Evolutionary conservation across 2,329 filamentous ascomycete genomes (phyloP), one percentile per base, ranked within the genome.

Genomic region (Keithomyces neogunnii): DNA sequence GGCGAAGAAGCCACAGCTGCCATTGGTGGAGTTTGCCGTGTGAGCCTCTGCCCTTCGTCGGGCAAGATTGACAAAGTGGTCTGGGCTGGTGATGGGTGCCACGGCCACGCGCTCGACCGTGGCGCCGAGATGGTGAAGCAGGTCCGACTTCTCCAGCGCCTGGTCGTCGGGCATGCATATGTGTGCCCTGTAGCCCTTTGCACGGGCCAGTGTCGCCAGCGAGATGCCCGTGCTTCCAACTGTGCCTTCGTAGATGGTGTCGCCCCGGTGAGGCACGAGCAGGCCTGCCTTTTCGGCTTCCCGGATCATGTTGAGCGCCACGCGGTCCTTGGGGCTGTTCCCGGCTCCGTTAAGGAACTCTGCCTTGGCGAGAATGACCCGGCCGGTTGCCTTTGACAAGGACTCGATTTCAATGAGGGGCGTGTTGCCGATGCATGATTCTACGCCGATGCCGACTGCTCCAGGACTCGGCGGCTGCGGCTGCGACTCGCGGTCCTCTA

Each of bases 111-210:
- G 82, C 73, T 96, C 91, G 31, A 99, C 92, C n/a, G 82, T 81
- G 42, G 93, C 93, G 60, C 93, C 93, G 9, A 99, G 82, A 65
- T 93, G 92, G 57, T 86, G 79, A 44, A 99, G 82, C 40, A 99
- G 80, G 61, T 92, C 85, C 4, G 87, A 89, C 69, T 99, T 99
- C 68, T 99, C 93, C 51, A 76, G 73, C 51, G 86, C 83, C 73
- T 95, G 87, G 72, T 99, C 93, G 64, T 89, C 84, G 46, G 93
- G 92, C 90, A 99, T 97, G 74, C 89, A 96, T 58, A 99, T 97
- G 69, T 97, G 88, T 33, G 90, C 90, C 57, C 85, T 81, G 72
- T 97, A 97, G 35, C 93, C 93, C 67, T 84, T 81, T 28, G 93
- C 91, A 59, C 91, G 81, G 47, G 89, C 91, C 48, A 99, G 81